These are phyloP conservation scores for Suhomyces sp. DNA, from an alignment of 805 yeast genomes.

Conservation along the genomic window DNA sequence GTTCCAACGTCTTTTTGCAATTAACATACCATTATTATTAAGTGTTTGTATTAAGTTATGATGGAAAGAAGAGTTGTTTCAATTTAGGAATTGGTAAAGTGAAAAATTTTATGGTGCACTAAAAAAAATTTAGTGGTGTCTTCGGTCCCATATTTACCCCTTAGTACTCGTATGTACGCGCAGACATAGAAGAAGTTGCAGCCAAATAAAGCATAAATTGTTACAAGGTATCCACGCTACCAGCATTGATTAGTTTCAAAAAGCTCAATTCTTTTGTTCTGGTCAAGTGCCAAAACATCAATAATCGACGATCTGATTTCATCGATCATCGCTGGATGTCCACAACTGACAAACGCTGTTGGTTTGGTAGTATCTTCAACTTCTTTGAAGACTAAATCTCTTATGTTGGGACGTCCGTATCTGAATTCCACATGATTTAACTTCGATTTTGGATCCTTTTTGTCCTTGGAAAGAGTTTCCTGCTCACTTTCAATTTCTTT, in stretches of 20 bases:
- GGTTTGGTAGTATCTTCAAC: slow-evolving; percentile 30
- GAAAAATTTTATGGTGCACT: too few relatives aligned
- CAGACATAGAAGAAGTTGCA: too few relatives aligned
- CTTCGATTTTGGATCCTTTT: too few relatives aligned
- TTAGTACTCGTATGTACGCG: too few relatives aligned
- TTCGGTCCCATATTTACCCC: too few relatives aligned
- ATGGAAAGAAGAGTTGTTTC: too few relatives aligned
- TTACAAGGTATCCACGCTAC: too few relatives aligned
- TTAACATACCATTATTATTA: slow-evolving; percentile 15
- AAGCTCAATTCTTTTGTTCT: slow-evolving; percentile 7
- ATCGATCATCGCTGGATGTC: slow-evolving; percentile 34
- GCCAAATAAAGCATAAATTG: neutral
- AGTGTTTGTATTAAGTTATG: neutral
- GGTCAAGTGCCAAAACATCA: slow-evolving; percentile 17
- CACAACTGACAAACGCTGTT: slow-evolving; percentile 28
- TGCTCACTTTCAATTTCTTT: neutral
- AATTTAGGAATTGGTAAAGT: too few relatives aligned
- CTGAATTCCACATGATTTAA: slow-evolving; percentile 34
- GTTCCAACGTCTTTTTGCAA: slow-evolving; percentile 15
- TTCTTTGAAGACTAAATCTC: slow-evolving; percentile 4
- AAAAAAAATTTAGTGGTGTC: too few relatives aligned
- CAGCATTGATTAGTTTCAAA: slow-evolving; percentile 7
- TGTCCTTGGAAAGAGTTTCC: neutral
- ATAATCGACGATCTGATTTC: slow-evolving; percentile 24
- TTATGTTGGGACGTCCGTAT: slow-evolving; percentile 24